A percentile compares a stretch with the other conserved stretches of the same genome.
Conservation (phyloP, 1,284 basidiomycete species). For the Apiotrichum siamense region DNA sequence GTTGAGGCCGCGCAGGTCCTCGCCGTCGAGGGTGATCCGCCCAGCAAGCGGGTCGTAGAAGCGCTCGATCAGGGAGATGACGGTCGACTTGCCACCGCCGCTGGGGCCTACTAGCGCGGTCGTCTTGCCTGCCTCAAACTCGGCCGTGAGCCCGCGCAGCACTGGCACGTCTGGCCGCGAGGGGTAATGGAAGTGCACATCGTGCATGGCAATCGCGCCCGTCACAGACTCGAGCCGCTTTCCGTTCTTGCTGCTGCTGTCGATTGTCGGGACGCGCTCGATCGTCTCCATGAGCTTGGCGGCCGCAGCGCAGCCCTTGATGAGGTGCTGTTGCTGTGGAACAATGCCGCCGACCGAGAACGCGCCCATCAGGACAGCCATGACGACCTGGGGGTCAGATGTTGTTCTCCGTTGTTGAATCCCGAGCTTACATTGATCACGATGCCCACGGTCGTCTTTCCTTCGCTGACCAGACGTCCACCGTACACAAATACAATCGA, state of each 20-base stretch:
- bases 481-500: constrained; percentile 48
- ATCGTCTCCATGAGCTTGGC: constrained; percentile 90
- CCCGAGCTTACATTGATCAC: constrained; percentile 57
- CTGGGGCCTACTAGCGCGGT: constrained; percentile 84
- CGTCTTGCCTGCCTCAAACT: constrained; percentile 56
- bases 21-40: constrained; percentile 70
- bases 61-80: constrained; percentile 71
- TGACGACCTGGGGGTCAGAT: constrained; percentile 55
- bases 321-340: constrained; percentile 79
- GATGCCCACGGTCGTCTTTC: constrained; percentile 57
- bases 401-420: too few species aligned
- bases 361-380: constrained; percentile 80
- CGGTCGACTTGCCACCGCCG: constrained; percentile 75
- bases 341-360: constrained; percentile 66
- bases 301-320: too few species aligned
- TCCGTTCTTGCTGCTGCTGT: constrained; percentile 67
- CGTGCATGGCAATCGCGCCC: constrained; percentile 69
- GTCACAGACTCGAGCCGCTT: constrained; percentile 63
- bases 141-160: constrained; percentile 58
- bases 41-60: constrained; percentile 83
- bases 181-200: constrained; percentile 85
- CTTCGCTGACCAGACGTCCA: constrained; percentile 44
- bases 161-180: constrained; percentile 79
- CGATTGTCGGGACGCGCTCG: constrained; percentile 73
- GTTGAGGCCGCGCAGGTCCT: constrained; percentile 71